Base-by-base conservation (phyloP, 2,329 filamentous ascomycete genomes). In the Fusarium sp. region DNA sequence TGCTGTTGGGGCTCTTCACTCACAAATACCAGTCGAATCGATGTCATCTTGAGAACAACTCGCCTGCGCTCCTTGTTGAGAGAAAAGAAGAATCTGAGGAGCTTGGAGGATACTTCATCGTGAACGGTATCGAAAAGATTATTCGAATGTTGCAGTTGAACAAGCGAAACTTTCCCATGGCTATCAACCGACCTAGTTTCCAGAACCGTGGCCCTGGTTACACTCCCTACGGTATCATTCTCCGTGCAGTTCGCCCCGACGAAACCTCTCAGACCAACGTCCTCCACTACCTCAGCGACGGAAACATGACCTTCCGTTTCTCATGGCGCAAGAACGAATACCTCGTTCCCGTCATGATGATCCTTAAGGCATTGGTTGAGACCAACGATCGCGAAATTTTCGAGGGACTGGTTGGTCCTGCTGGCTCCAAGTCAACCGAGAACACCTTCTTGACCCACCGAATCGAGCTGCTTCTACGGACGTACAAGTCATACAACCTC, bases 281-380 rank as follows among this genome's bases (percentile, higher is more conserved):
- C 38, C 87, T 99, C 53, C 96, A 99, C 83, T 99, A 98, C 81
- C 89, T 99, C 62, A 94, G 88, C 76, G 96, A 99, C 80, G 96
- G 96, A 72, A 98, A 98, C 81, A 91, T 98, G 77, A 98, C 94
- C 1, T 97, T 99, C 83, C 89, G 96, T 62, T 99, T 99, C 83
- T 98, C 95, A 11, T 99, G 95, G 95, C 89, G 95, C 75, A 99
- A 99, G 84, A 94, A 94, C 75, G 96, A 99, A 82, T 99, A 94
- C 79, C 89, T 99, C n/a, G 89, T 99, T 5, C 96, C 96, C 2
- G 93, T 94, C 68, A 91, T 98, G 88, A 98, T 99, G 95, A 91
- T 99, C 38, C 84, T 99, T 72, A 99, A 98, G 84, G 95, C 96
- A 3, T 85, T 99, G 54, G 89, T 96, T 4, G 95, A 99, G 81